Base-by-base conservation (phyloP, 2,329 filamentous ascomycete genomes). In the Fonsecaea monophora region DNA sequence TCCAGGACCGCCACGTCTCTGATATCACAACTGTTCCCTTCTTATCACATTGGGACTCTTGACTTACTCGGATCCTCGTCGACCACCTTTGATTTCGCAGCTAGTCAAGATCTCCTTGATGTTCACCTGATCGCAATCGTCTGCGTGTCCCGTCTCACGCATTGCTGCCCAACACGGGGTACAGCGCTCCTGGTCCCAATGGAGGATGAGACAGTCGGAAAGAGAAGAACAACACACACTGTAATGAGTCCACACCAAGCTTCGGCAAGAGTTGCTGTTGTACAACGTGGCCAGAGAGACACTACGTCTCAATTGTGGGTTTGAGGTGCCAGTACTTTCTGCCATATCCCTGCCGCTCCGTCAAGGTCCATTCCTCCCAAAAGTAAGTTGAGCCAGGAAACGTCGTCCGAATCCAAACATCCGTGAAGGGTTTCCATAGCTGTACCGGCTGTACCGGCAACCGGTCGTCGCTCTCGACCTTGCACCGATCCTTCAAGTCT, bases 91-190 rank as follows among this genome's bases (percentile, higher is more conserved):
- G 18, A 5, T 3, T n/a, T 21, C 18, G 21, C 45, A 12, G 34
- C n/a, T 13, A 15, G 40, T 30, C 57, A 34, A 34, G 57, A 50
- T 21, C 13, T 60, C 57, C n/a, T 13, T 15, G 9, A 50, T 37
- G 18, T 32, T 32, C 57, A 50, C 40, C 38, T 50, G 40, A 60
- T 35, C 32, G 15, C 40, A n/a, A 45, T 25, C 15, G 15, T 25
- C 57, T 60, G 57, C n/a, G 40, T 50, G 45, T 25, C 13, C 45
- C 25, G 18, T 21, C 18, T 4, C 45, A 25, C 45, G 45, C 40
- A 50, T 50, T 60, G 34, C 57, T 60, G 57, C 57, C 57, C 40
- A 40, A 58, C 25, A 50, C n/a, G 57, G 42, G 25, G 40, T 25
- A 25, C 25, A 34, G 25, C 9, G 32, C 13, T 45, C 30, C 15